Evolutionary conservation across 495 filamentous ascomycete species (phyloP).

Genomic region (Cairneyella variabilis): DNA sequence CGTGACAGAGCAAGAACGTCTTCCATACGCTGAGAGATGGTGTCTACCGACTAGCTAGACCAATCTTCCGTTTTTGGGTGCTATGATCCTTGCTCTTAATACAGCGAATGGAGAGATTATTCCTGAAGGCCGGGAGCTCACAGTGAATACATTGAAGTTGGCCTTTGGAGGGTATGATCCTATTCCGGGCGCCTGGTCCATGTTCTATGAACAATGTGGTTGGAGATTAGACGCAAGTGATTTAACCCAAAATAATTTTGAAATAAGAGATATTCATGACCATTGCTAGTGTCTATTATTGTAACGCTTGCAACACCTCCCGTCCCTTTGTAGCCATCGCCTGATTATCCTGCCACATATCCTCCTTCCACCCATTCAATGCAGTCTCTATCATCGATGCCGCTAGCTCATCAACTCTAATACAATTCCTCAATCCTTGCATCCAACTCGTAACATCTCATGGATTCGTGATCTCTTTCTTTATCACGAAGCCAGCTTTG

Average conservation of each 20-base stretch:
- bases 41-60: slow-evolving; percentile 6
- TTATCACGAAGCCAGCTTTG: slow-evolving; percentile 34
- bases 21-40: slow-evolving; percentile 17
- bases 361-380: slow-evolving; percentile 31
- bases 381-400: slow-evolving; percentile 36
- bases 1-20: slow-evolving; percentile 12
- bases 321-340: slow-evolving; percentile 21
- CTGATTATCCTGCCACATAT: slow-evolving; percentile 30
- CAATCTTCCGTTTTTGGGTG: slow-evolving; percentile 4
- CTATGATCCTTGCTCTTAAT: slow-evolving; percentile 2
- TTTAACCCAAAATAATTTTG: no score
- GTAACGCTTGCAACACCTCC: no score
- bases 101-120: slow-evolving; percentile 5
- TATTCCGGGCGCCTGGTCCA: slow-evolving; percentile 5
- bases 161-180: slow-evolving; percentile 12
- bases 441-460: slow-evolving; percentile 22
- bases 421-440: slow-evolving; percentile 14
- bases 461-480: slow-evolving; percentile 29
- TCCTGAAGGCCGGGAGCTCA: slow-evolving; percentile 7
- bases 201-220: background rate
- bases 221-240: background rate
- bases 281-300: no score
- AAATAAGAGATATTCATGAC: no score
- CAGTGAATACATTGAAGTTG: slow-evolving; percentile 9
- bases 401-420: slow-evolving; percentile 36